Evolutionary conservation across 495 filamentous ascomycete genomes (phyloP).

Genomic region (Elasticomyces elasticus): DNA sequence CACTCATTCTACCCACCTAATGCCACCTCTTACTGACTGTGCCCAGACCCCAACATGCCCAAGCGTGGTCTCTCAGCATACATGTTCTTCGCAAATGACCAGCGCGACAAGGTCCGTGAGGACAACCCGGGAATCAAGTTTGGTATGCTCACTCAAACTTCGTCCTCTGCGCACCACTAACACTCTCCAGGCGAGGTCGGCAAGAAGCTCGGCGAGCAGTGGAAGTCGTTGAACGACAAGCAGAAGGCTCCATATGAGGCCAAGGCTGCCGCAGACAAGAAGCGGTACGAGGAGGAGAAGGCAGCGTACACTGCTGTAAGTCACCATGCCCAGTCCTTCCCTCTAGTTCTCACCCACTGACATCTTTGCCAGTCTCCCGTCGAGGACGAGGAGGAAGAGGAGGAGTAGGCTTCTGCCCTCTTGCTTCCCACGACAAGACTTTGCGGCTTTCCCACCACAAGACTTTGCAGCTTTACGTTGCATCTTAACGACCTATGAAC

Average conservation of each 20-base stretch:
- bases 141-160: constrained; percentile 54
- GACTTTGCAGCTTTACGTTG: not conserved
- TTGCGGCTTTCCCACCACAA: not conserved
- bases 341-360: not conserved
- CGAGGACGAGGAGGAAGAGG: constrained; percentile 15
- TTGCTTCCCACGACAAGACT: not conserved
- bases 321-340: not conserved
- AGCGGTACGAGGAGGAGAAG: constrained; percentile 97
- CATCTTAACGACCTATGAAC: not conserved
- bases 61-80: constrained; percentile 99
- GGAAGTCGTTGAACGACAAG: constrained; percentile 87
- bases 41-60: constrained; percentile 86
- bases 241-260: constrained; percentile 87
- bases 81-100: constrained; percentile 99
- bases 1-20: constrained; percentile 17
- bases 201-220: constrained; percentile 92
- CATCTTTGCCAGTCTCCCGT: not conserved
- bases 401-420: constrained; percentile 9
- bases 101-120: constrained; percentile 93
- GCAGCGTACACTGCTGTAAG: constrained; percentile 56
- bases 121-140: constrained; percentile 98
- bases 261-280: constrained; percentile 93
- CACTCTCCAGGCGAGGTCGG: constrained; percentile 71
- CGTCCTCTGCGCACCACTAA: not conserved
- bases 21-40: constrained; percentile 13